A percentile compares a stretch with the other conserved stretches of the same genome.
These are phyloP conservation scores for Thielaviopsis populi DNA, from an alignment of 2,329 filamentous ascomycete genomes.

Conservation along the genomic window DNA sequence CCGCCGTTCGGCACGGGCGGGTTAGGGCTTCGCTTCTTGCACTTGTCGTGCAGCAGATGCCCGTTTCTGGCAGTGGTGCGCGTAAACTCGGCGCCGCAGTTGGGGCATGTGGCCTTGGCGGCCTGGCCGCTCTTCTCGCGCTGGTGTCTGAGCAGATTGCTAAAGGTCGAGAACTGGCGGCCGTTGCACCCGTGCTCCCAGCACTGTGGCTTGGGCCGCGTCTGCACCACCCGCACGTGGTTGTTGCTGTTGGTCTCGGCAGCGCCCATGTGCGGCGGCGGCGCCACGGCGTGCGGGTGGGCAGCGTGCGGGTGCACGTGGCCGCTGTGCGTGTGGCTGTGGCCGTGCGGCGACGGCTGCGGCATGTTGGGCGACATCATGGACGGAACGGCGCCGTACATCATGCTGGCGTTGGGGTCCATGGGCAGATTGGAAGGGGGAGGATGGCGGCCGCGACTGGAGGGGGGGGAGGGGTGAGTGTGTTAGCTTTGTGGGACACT, in stretches of 20 bases:
- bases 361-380: constrained; percentile 16
- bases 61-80: constrained; percentile 78
- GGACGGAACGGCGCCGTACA: constrained; percentile 15
- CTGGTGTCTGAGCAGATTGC: constrained; percentile 83
- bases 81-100: constrained; percentile 87
- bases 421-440: constrained; percentile 7
- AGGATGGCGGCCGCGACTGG: constrained; percentile 18
- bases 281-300: constrained; percentile 10
- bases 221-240: constrained; percentile 55
- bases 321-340: constrained; percentile 24
- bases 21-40: constrained; percentile 44
- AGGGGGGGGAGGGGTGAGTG: constrained; percentile 3
- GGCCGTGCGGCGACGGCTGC: constrained; percentile 13
- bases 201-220: constrained; percentile 82
- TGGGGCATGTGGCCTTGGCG: constrained; percentile 73
- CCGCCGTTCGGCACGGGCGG: constrained; percentile 1
- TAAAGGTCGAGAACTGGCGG: constrained; percentile 89
- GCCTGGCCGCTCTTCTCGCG: constrained; percentile 88
- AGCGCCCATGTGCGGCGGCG: constrained; percentile 11
- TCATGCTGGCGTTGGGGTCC: constrained; percentile 14
- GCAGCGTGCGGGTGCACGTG: constrained; percentile 20
- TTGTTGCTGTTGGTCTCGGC: constrained; percentile 20
- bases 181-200: constrained; percentile 97
- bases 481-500: constrained; percentile 21
- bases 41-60: constrained; percentile 76